Evolutionary conservation across 139 green algal genomes (phyloP).

Genomic region (Nannochloris sp.): DNA sequence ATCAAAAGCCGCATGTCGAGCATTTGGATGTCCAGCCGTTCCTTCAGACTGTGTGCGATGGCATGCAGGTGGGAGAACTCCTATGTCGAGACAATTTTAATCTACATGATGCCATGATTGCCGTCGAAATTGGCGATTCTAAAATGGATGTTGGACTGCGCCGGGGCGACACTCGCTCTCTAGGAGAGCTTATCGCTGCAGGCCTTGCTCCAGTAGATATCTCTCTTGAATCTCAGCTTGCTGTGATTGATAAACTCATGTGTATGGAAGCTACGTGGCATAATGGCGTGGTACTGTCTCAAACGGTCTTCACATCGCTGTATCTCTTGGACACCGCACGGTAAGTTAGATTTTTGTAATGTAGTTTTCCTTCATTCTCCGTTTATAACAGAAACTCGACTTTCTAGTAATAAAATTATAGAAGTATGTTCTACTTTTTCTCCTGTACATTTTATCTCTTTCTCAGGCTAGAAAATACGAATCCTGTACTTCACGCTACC

Average conservation of each 20-base stretch:
- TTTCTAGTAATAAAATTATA: too few species aligned
- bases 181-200: constrained; percentile 39
- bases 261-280: constrained; percentile 67
- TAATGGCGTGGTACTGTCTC: constrained; percentile 50
- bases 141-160: constrained; percentile 84
- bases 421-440: too few species aligned
- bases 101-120: constrained; percentile 84
- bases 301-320: constrained; percentile 77
- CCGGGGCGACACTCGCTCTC: not conserved
- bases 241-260: constrained; percentile 48
- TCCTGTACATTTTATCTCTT: too few species aligned
- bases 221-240: constrained; percentile 19
- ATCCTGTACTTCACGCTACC: constrained; percentile 49
- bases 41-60: constrained; percentile 20
- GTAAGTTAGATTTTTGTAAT: constrained; percentile 20
- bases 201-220: constrained; percentile 41
- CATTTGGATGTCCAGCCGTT: constrained; percentile 21
- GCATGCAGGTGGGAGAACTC: constrained; percentile 61
- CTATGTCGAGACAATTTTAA: constrained; percentile 70
- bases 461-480: constrained; percentile 26
- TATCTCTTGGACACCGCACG: constrained; percentile 71
- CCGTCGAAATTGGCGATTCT: constrained; percentile 77
- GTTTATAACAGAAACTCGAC: too few species aligned
- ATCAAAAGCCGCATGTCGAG: not conserved
- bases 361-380: too few species aligned